These are phyloP conservation scores for Rhizomucor miehei DNA, from an alignment of 371 early-diverging fungal species.

Conservation along the genomic window DNA sequence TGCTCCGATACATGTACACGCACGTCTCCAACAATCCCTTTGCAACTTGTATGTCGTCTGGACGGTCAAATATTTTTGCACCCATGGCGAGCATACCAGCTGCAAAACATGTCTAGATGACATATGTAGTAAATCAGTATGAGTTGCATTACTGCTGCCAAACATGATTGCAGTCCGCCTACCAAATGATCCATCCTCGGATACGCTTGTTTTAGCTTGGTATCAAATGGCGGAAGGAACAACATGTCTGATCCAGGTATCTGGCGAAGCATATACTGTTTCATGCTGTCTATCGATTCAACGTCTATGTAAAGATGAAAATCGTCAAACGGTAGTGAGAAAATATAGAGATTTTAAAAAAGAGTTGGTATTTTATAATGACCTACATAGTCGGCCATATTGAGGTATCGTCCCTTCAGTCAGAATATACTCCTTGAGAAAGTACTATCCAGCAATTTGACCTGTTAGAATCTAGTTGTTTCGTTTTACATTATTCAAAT, in stretches of 20 bases:
- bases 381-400: conserved; percentile 58
- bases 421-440: conserved; percentile 68
- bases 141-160: no score
- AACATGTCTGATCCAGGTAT: conserved; percentile 42
- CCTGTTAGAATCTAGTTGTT: neutral
- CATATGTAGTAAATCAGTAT: conserved; percentile 61
- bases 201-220: conserved; percentile 13
- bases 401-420: conserved; percentile 48
- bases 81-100: conserved; percentile 76
- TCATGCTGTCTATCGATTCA: conserved; percentile 45
- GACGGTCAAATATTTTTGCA: conserved; percentile 45
- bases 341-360: no score
- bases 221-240: conserved; percentile 39
- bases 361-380: conserved; percentile 7
- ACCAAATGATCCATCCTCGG: conserved; percentile 56
- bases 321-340: no score
- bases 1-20: conserved; percentile 54
- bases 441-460: conserved; percentile 45
- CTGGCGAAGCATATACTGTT: conserved; percentile 47
- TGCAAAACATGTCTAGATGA: conserved; percentile 65
- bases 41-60: conserved; percentile 43
- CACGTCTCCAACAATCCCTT: conserved; percentile 57
- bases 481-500: neutral
- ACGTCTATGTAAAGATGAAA: conserved; percentile 28
- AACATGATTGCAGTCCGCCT: neutral